Percentiles rank a stretch among this genome's conserved stretches.
Conservation (phyloP, 169 alveolate species). For the Plasmodium vivax region DNA sequence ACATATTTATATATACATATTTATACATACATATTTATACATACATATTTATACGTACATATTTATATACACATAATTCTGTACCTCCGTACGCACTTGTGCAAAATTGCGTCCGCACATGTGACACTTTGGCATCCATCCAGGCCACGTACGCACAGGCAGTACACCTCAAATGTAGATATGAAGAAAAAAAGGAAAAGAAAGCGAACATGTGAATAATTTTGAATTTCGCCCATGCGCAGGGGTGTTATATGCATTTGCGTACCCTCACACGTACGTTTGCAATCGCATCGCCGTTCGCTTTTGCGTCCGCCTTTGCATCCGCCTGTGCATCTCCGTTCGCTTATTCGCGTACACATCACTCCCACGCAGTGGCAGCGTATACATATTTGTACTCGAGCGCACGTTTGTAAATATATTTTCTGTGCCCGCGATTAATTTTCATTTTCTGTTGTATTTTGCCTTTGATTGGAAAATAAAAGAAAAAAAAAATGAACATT, state of each 20-base stretch:
- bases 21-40: neutral
- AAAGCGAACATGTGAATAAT: constrained; percentile 9
- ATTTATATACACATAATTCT: neutral
- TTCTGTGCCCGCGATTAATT: constrained; percentile 5
- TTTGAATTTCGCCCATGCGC: neutral
- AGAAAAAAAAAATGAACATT: neutral
- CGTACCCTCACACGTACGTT: neutral
- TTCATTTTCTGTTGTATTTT: neutral
- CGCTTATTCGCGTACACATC: neutral
- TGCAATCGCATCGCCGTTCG: neutral
- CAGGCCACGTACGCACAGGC: neutral
- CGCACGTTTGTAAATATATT: constrained; percentile 34
- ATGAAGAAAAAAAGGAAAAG: neutral
- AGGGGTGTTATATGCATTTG: neutral
- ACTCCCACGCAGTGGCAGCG: neutral
- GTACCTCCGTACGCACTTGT: neutral
- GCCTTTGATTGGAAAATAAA: constrained; percentile 2
- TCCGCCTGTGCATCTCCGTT: neutral
- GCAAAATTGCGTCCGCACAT: neutral
- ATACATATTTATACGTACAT: neutral
- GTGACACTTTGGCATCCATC: neutral
- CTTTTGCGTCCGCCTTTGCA: too few relatives aligned
- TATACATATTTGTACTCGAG: neutral
- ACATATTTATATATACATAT: too few relatives aligned
- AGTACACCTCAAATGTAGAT: constrained; percentile 18